Percentiles rank a stretch among this genome's conserved stretches.
These are phyloP conservation scores for Gastrodia elata DNA, from an alignment of 106 monocot species.

Conservation along the genomic window DNA sequence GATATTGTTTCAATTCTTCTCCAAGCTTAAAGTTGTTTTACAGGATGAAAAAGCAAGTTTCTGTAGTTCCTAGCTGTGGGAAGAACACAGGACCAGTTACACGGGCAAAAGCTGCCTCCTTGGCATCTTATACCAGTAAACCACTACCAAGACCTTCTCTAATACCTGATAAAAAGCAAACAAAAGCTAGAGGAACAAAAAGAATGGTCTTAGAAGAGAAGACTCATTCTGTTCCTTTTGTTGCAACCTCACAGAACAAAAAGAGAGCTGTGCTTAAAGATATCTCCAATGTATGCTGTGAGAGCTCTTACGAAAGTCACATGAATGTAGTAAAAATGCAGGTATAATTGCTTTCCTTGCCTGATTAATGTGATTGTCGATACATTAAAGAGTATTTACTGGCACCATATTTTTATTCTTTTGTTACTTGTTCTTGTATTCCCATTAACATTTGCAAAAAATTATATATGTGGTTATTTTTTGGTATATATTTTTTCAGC, in stretches of 20 bases:
- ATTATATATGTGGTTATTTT: background rate
- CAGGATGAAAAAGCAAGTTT: constrained; percentile 33
- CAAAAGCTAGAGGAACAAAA: constrained; percentile 20
- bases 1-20: constrained; percentile 10
- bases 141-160: constrained; percentile 14
- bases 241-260: constrained; percentile 25
- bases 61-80: constrained; percentile 10
- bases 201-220: constrained; percentile 36
- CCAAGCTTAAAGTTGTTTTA: constrained; percentile 6
- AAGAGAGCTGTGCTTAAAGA: constrained; percentile 42
- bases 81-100: constrained; percentile 37
- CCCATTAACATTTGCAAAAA: background rate
- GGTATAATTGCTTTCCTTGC: constrained; percentile 19
- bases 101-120: constrained; percentile 52
- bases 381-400: background rate
- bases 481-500: constrained; percentile 7
- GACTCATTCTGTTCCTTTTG: constrained; percentile 10
- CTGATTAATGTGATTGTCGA: background rate
- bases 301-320: constrained; percentile 12
- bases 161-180: constrained; percentile 26
- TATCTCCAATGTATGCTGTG: constrained; percentile 35
- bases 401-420: background rate
- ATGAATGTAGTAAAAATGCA: constrained; percentile 25
- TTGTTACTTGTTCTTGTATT: background rate
- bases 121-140: constrained; percentile 5